Evolutionary conservation across 768 basidiomycete species (phyloP).

Genomic region (Podaxis sp.): DNA sequence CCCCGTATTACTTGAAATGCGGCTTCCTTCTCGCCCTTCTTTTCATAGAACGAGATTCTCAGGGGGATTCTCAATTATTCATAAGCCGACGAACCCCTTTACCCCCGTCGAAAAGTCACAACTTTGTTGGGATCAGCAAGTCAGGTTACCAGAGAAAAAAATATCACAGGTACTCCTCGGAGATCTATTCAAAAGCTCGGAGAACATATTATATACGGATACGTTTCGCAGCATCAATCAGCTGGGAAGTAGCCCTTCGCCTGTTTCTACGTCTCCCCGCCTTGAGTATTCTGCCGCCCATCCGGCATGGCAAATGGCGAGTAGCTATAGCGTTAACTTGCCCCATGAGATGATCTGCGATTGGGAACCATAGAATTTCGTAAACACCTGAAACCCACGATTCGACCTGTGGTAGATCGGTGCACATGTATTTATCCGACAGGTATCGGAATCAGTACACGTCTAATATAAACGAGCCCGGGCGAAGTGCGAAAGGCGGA

Average conservation of each 20-base stretch:
- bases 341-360: background rate
- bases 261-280: background rate
- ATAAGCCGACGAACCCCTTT: background rate
- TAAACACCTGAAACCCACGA: background rate
- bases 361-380: background rate
- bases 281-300: slow-evolving; percentile 1
- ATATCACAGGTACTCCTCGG: slow-evolving; percentile 10
- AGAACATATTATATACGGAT: slow-evolving; percentile 7
- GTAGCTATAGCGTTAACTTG: background rate
- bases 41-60: background rate
- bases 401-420: background rate
- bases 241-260: background rate
- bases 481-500: background rate
- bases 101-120: background rate
- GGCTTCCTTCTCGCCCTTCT: background rate
- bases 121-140: background rate
- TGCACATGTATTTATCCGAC: background rate
- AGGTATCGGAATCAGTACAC: background rate
- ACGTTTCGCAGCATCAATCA: slow-evolving; percentile 6
- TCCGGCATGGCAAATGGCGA: background rate
- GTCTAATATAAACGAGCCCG: background rate
- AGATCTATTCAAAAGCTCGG: slow-evolving; percentile 6
- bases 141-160: background rate
- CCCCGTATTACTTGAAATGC: background rate
- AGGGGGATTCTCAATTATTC: background rate